A percentile compares a stretch with the other conserved stretches of the same genome.
Evolutionary conservation across 2,329 filamentous ascomycete genomes (phyloP).

Genomic region (Helotiales sp.): DNA sequence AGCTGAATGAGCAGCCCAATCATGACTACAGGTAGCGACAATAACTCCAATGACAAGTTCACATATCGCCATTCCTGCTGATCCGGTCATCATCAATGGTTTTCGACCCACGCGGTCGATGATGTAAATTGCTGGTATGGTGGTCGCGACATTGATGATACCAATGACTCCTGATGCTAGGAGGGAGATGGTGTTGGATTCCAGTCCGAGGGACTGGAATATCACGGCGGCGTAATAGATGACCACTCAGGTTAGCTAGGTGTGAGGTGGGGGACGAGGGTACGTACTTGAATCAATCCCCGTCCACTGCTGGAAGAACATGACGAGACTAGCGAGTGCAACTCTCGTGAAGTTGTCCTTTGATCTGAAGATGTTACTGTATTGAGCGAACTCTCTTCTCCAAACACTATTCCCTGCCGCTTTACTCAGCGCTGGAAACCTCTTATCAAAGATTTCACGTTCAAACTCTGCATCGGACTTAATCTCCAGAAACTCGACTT

Average conservation of each 20-base stretch:
- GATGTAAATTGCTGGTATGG: constrained; percentile 1
- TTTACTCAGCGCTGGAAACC: constrained; percentile 46
- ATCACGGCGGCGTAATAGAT: constrained; percentile 9
- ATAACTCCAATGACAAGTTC: constrained; percentile 40
- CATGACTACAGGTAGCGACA: constrained; percentile 38
- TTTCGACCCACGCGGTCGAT: constrained; percentile 2
- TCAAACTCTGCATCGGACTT: constrained; percentile 48
- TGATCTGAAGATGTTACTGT: constrained; percentile 47
- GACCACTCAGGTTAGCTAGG: background rate
- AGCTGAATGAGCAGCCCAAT: constrained; percentile 38
- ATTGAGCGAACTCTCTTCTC: constrained; percentile 49
- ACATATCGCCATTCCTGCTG: constrained; percentile 5
- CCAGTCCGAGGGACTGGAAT: constrained; percentile 5
- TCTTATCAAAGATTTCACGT: constrained; percentile 42
- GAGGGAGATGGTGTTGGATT: constrained; percentile 4
- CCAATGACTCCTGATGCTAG: constrained; percentile 4
- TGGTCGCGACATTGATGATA: constrained; percentile 5
- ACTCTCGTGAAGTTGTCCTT: constrained; percentile 52
- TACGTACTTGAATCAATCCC: constrained; percentile 40
- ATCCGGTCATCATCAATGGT: constrained; percentile 1
- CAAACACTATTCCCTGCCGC: constrained; percentile 44
- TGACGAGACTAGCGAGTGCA: constrained; percentile 43
- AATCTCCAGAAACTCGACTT: constrained; percentile 48
- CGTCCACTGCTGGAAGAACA: constrained; percentile 50
- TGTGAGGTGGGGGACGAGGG: background rate